Percentiles rank a stretch among this genome's conserved stretches.
phyloP scores from a whole-genome alignment of 169 alveolate genomes.

The Plasmodium sp. region DNA sequence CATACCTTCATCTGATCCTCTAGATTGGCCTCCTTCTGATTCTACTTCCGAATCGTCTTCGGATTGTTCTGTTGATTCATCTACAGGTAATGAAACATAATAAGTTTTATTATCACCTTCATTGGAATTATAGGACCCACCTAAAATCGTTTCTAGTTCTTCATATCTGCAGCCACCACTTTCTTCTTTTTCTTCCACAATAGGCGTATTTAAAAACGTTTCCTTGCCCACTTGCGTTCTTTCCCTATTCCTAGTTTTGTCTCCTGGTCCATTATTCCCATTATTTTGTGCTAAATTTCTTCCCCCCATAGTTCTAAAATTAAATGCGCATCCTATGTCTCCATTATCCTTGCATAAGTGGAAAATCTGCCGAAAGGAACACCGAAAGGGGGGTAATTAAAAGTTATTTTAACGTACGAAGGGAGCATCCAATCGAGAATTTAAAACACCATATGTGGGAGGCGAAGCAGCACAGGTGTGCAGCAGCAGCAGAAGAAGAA shows the following conservation, averaged over 20 bases:
- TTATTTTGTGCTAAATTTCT: constrained; percentile 5
- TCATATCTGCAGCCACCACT: constrained; percentile 16
- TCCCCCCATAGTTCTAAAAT: background rate
- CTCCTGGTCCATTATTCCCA: background rate
- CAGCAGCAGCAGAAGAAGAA: background rate
- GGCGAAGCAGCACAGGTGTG: background rate
- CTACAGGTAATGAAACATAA: constrained; percentile 2
- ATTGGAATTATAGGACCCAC: background rate
- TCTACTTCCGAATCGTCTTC: constrained; percentile 4
- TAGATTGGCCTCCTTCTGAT: background rate
- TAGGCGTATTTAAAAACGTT: background rate
- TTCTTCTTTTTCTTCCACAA: background rate
- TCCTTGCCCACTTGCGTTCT: background rate
- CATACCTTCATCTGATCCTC: background rate
- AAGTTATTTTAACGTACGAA: background rate
- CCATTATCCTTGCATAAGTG: background rate
- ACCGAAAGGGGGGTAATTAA: background rate
- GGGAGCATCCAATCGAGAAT: background rate
- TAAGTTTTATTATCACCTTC: background rate
- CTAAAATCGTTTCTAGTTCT: constrained; percentile 13
- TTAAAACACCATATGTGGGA: background rate
- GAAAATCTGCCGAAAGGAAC: background rate
- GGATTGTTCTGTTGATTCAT: background rate
- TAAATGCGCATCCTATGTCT: background rate
- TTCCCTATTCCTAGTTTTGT: too few relatives aligned